These are phyloP conservation scores for Helotiales sp. DNA, from an alignment of 2,329 filamentous ascomycete genomes.

Conservation along the genomic window DNA sequence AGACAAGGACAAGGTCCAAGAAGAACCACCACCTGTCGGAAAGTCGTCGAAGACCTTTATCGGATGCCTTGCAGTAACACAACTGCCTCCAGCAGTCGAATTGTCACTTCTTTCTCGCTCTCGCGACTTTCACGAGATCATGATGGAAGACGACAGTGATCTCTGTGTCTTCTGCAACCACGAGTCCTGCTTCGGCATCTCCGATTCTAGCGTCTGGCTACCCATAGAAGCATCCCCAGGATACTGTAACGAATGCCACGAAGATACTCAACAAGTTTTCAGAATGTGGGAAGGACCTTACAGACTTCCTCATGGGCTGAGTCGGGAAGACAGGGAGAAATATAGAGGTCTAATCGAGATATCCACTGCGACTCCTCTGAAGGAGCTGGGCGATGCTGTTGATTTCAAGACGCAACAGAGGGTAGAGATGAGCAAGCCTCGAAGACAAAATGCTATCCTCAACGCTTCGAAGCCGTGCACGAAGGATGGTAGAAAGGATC, in stretches of 20 bases:
- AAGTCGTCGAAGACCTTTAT: background rate
- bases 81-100: conserved; percentile 1
- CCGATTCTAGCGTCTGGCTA: conserved; percentile 24
- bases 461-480: background rate
- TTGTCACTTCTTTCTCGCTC: background rate
- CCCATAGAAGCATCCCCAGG: conserved; percentile 21
- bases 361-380: conserved; percentile 3
- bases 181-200: conserved; percentile 28
- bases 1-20: background rate
- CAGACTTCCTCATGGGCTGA: background rate
- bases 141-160: conserved; percentile 2
- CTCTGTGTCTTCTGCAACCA: conserved; percentile 32
- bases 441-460: background rate
- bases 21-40: background rate
- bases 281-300: background rate
- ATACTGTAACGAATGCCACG: conserved; percentile 28
- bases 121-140: background rate
- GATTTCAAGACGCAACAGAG: conserved; percentile 4
- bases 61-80: background rate
- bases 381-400: conserved; percentile 7
- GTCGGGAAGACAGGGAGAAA: background rate
- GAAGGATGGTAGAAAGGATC: background rate
- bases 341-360: background rate
- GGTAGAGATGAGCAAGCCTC: background rate
- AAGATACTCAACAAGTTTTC: background rate